phyloP scores from a whole-genome alignment of 1,284 basidiomycete species.

The Leccinum subatratum region DNA sequence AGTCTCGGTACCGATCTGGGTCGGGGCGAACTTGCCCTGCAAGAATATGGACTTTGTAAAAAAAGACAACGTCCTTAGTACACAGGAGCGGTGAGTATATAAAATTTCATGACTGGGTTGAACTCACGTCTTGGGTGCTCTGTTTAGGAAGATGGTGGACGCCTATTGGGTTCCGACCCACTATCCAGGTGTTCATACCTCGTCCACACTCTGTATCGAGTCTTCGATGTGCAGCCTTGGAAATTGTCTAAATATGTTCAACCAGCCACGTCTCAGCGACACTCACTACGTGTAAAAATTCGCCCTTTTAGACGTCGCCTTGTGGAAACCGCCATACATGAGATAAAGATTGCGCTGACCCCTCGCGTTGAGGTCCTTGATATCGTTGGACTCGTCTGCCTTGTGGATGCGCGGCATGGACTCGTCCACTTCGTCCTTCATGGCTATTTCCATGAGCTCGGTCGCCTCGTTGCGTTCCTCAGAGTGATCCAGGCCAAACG shows the following conservation, averaged over 20 bases:
- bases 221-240: conserved; percentile 65
- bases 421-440: conserved; percentile 61
- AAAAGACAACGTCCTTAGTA: conserved; percentile 54
- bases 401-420: conserved; percentile 56
- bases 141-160: conserved; percentile 49
- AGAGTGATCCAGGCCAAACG: conserved; percentile 44
- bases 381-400: conserved; percentile 59
- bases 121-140: conserved; percentile 35
- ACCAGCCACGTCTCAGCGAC: background rate
- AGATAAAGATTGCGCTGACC: conserved; percentile 86
- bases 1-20: conserved; percentile 56
- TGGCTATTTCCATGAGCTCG: conserved; percentile 55
- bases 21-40: conserved; percentile 67
- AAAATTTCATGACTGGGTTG: background rate
- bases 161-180: conserved; percentile 70
- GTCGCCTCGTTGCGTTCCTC: conserved; percentile 47
- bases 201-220: conserved; percentile 64
- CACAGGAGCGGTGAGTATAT: conserved; percentile 4
- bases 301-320: conserved; percentile 56
- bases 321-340: conserved; percentile 78
- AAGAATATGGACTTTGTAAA: conserved; percentile 81
- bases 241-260: conserved; percentile 4
- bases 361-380: conserved; percentile 74
- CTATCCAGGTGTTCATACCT: conserved; percentile 79
- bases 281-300: conserved; percentile 66